Conservation (phyloP, 208 protist genomes). For the Acanthamoeba healyi region DNA sequence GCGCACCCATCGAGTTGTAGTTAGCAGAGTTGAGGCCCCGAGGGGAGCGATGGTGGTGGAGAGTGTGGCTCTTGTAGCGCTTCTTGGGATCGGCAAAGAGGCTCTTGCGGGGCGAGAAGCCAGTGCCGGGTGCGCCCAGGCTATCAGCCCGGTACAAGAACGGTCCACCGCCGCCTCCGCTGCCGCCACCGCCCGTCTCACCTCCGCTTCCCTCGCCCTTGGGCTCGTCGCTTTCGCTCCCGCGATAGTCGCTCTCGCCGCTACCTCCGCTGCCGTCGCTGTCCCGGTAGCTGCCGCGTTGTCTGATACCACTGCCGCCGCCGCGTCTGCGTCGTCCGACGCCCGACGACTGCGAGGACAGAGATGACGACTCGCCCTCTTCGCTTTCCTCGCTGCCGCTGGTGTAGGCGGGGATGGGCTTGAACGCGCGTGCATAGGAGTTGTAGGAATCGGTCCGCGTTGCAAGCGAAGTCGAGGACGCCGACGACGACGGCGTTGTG, state of each 20-base stretch:
- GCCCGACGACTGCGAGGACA: not conserved
- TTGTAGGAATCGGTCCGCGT: not conserved
- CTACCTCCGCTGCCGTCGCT: not conserved
- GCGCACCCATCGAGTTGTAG: constrained; percentile 22
- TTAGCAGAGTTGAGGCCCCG: not conserved
- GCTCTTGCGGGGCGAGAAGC: constrained; percentile 29
- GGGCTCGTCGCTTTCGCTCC: not conserved
- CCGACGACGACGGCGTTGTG: not conserved
- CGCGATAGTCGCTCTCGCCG: constrained; percentile 39
- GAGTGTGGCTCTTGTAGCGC: constrained; percentile 52
- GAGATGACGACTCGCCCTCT: not conserved
- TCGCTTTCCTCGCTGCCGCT: constrained; percentile 54
- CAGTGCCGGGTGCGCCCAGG: not conserved
- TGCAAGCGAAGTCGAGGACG: not conserved
- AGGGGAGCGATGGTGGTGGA: not conserved
- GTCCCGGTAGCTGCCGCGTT: not conserved
- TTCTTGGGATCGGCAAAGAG: constrained; percentile 60
- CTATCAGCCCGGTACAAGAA: constrained; percentile 6
- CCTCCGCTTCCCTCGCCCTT: constrained; percentile 15
- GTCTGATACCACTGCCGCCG: too few species aligned
- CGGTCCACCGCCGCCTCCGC: not conserved
- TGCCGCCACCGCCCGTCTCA: not conserved
- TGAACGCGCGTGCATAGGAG: not conserved
- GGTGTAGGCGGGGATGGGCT: not conserved
- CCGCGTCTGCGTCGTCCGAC: too few species aligned